These are phyloP conservation scores for Heterobasidion annosum DNA, from an alignment of 1,284 basidiomycete genomes.

Conservation along the genomic window DNA sequence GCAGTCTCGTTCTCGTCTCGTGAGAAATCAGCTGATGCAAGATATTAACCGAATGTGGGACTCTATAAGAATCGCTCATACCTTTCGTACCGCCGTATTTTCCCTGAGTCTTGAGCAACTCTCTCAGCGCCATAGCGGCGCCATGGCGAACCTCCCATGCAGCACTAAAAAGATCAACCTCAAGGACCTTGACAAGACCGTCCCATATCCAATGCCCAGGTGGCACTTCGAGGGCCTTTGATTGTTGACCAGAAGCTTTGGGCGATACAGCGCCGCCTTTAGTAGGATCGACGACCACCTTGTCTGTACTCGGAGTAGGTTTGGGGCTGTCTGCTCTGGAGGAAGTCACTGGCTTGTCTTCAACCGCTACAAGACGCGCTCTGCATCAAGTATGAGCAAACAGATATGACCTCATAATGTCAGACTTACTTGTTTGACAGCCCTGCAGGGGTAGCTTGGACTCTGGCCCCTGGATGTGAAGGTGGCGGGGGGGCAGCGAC, in stretches of 20 bases:
- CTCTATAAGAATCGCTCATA: constrained; percentile 19
- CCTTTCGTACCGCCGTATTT: constrained; percentile 76
- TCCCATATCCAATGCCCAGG: constrained; percentile 86
- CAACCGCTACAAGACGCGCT: constrained; percentile 56
- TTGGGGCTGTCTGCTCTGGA: constrained; percentile 50
- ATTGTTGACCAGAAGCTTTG: constrained; percentile 56
- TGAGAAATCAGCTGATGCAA: constrained; percentile 34
- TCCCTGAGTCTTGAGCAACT: constrained; percentile 84
- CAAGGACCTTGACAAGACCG: constrained; percentile 74
- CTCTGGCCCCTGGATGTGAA: constrained; percentile 42
- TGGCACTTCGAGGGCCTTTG: constrained; percentile 63
- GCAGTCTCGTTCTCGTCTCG: constrained; percentile 49
- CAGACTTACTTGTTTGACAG: constrained; percentile 44
- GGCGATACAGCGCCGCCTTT: constrained; percentile 77
- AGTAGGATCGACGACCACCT: constrained; percentile 64
- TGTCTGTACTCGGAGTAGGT: constrained; percentile 39
- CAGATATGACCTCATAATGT: neutral
- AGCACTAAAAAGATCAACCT: constrained; percentile 80
- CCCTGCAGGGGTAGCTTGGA: constrained; percentile 42
- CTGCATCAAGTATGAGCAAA: constrained; percentile 27
- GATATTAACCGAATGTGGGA: constrained; percentile 9
- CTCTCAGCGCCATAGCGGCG: constrained; percentile 85
- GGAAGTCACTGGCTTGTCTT: constrained; percentile 32
- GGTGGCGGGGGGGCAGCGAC: constrained; percentile 59
- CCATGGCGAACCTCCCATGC: constrained; percentile 96